Evolutionary conservation across 441 rosid genomes (phyloP).

Genomic region (Brassica balearica): DNA sequence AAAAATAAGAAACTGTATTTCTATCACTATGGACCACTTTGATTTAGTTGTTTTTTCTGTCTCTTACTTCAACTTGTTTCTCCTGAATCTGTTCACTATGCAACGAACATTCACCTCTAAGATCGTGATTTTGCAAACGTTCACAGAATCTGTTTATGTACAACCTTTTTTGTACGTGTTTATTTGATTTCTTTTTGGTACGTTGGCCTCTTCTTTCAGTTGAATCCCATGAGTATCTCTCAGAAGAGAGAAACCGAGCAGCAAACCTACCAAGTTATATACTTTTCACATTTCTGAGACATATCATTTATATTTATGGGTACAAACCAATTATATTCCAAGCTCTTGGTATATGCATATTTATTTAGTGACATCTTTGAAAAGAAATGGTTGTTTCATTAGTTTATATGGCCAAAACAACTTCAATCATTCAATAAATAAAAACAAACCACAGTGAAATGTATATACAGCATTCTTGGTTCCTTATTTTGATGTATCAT

Average conservation of each 20-base stretch:
- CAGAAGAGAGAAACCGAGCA: not conserved
- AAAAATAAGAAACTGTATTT: not conserved
- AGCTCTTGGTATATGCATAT: not conserved
- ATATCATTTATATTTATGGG: not conserved
- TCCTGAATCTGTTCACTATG: constrained; percentile 14
- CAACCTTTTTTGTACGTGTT: not conserved
- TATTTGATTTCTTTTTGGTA: not conserved
- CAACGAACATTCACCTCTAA: constrained; percentile 1
- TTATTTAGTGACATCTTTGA: not conserved
- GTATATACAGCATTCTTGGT: constrained; percentile 38
- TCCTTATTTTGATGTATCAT: constrained; percentile 25
- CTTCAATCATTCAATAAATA: not conserved
- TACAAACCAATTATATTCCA: not conserved
- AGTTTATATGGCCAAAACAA: constrained; percentile 1
- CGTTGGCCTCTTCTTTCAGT: not conserved
- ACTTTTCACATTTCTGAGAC: not conserved
- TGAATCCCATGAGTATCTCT: not conserved
- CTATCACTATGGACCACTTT: not conserved
- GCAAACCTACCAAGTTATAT: not conserved
- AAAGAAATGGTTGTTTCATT: not conserved
- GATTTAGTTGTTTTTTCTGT: not conserved
- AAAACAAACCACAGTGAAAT: constrained; percentile 12
- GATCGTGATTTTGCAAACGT: constrained; percentile 22
- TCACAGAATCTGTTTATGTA: not conserved
- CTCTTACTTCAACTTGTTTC: not conserved